A percentile compares a stretch with the other conserved stretches of the same genome.
phyloP scores from a whole-genome alignment of 495 filamentous ascomycete genomes.

The Xylaria sp. region DNA sequence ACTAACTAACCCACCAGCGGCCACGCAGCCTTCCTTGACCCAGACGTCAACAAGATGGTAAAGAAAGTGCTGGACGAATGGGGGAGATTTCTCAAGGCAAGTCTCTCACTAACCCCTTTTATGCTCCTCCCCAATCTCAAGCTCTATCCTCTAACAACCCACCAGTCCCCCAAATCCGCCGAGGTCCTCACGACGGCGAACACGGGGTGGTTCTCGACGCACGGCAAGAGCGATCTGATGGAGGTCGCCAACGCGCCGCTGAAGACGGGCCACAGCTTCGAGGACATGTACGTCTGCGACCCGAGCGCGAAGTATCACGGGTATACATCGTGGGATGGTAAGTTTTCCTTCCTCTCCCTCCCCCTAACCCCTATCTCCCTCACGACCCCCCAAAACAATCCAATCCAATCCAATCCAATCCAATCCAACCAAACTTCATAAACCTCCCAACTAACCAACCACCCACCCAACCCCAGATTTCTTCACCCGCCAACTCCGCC shows the following conservation, averaged over 20 bases:
- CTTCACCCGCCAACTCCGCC: conserved; percentile 68
- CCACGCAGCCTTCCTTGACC: conserved; percentile 68
- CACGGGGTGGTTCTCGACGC: conserved; percentile 68
- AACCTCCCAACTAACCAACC: conserved; percentile 12
- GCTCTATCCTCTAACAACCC: background rate
- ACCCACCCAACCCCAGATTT: conserved; percentile 60
- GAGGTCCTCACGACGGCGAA: conserved; percentile 58
- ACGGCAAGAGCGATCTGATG: conserved; percentile 52
- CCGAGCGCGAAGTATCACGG: conserved; percentile 59
- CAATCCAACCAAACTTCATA: background rate
- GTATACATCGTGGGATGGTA: conserved; percentile 73
- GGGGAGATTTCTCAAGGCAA: conserved; percentile 63
- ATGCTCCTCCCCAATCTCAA: background rate
- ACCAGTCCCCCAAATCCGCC: conserved; percentile 60
- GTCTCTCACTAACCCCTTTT: background rate
- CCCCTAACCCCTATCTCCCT: background rate
- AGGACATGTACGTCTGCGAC: conserved; percentile 61
- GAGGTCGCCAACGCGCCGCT: conserved; percentile 54
- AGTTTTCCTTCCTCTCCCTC: conserved; percentile 14
- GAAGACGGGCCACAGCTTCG: conserved; percentile 55
- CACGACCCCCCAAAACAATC: background rate
- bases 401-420: too few species aligned
- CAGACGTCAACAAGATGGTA: conserved; percentile 70
- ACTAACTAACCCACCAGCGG: conserved; percentile 64
- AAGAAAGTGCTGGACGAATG: conserved; percentile 73